Evolutionary conservation across 2,329 filamentous ascomycete genomes (phyloP).

Genomic region (Talaromyces sp.): DNA sequence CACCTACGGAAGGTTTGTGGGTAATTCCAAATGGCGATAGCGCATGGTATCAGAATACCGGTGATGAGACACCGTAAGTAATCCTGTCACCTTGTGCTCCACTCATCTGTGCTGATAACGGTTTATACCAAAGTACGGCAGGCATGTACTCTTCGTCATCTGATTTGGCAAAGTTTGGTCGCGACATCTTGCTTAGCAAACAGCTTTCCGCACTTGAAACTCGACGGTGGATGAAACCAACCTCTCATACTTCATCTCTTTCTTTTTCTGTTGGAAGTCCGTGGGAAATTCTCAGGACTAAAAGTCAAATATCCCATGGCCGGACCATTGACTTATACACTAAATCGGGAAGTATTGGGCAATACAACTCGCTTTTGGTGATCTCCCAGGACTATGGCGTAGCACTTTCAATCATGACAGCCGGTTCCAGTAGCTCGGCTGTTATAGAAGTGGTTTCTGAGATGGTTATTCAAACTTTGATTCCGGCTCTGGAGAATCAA

Average conservation of each 20-base stretch:
- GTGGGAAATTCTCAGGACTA: slow-evolving; percentile 40
- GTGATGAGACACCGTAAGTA: slow-evolving; percentile 44
- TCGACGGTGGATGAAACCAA: slow-evolving; percentile 47
- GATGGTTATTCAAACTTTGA: background rate
- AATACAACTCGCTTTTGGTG: slow-evolving; percentile 25
- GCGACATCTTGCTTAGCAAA: slow-evolving; percentile 41
- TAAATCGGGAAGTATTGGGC: slow-evolving; percentile 27
- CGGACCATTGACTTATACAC: slow-evolving; percentile 26
- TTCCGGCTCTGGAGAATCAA: background rate
- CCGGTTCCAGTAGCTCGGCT: background rate
- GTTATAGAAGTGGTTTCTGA: background rate
- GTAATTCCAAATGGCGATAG: slow-evolving; percentile 39
- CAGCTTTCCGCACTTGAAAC: slow-evolving; percentile 38
- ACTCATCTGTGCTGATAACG: background rate
- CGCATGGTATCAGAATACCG: slow-evolving; percentile 38
- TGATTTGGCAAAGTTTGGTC: slow-evolving; percentile 46
- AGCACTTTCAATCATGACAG: background rate
- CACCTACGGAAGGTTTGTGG: slow-evolving; percentile 18
- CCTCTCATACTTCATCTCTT: slow-evolving; percentile 37
- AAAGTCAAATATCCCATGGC: slow-evolving; percentile 18
- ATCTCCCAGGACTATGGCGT: slow-evolving; percentile 25
- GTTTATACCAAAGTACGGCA: slow-evolving; percentile 29
- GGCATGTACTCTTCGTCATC: slow-evolving; percentile 46
- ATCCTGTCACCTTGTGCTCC: background rate
- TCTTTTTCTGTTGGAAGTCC: slow-evolving; percentile 42